Evolutionary conservation across 2,329 filamentous ascomycete genomes (phyloP).

Genomic region (Neofusicoccum umdonicola): DNA sequence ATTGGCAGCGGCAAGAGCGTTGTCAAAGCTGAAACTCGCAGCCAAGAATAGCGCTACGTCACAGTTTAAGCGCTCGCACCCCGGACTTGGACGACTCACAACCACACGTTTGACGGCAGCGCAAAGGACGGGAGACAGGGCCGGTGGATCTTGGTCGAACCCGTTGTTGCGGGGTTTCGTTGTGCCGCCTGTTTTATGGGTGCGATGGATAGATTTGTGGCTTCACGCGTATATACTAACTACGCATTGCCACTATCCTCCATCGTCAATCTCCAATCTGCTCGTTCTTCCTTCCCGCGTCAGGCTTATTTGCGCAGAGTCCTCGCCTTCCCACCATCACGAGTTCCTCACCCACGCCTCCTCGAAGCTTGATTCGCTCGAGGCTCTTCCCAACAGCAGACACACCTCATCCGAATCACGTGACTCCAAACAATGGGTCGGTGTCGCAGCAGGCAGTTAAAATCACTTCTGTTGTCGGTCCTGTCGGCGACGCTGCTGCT

Average conservation of each 20-base stretch:
- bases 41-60: constrained; percentile 12
- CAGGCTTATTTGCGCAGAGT: not conserved
- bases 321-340: no score
- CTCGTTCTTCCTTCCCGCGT: not conserved
- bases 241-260: not conserved
- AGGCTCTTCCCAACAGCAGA: not conserved
- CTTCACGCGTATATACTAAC: not conserved
- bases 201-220: not conserved
- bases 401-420: not conserved
- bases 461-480: not conserved
- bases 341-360: no score
- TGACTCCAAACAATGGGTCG: not conserved
- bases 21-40: constrained; percentile 1
- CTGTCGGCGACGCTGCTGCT: not conserved
- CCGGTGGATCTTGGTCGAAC: not conserved
- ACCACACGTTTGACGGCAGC: not conserved
- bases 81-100: not conserved
- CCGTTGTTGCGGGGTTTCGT: not conserved
- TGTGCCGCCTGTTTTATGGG: not conserved
- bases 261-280: not conserved
- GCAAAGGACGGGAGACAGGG: not conserved
- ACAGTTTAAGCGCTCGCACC: not conserved
- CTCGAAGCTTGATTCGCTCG: not conserved
- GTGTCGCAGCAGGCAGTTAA: not conserved
- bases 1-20: not conserved